A percentile compares a stretch with the other conserved stretches of the same genome.
Conservation (phyloP, 1,284 basidiomycete genomes). For the Ganoderma lingzhi region DNA sequence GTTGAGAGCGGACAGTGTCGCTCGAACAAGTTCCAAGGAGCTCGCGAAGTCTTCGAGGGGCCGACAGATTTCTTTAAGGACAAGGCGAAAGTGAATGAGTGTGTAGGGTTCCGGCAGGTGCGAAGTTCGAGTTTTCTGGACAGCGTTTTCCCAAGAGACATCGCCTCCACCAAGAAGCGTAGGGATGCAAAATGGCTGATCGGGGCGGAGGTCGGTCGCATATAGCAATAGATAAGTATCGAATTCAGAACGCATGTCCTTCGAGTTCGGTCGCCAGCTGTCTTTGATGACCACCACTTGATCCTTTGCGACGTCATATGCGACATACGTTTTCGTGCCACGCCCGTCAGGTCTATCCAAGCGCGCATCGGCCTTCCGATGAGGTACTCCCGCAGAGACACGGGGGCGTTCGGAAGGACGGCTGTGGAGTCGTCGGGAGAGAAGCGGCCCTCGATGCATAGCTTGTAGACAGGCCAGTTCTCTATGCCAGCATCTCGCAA, state of each 20-base stretch:
- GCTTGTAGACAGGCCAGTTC: not conserved
- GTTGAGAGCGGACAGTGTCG: not conserved
- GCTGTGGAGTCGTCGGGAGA: not conserved
- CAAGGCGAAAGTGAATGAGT: not conserved
- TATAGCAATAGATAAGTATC: not conserved
- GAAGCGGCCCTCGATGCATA: not conserved
- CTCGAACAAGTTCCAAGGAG: not conserved
- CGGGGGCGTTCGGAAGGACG: not conserved
- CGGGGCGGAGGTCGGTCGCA: not conserved
- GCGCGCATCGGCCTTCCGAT: slow-evolving; percentile 3
- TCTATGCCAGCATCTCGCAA: not conserved
- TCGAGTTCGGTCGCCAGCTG: slow-evolving; percentile 6
- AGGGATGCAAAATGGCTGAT: not conserved
- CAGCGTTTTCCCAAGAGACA: not conserved
- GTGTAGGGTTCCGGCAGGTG: not conserved
- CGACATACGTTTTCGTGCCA: slow-evolving; percentile 6
- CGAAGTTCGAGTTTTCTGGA: not conserved
- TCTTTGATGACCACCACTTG: slow-evolving; percentile 13
- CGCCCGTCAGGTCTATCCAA: not conserved
- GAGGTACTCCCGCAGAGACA: not conserved
- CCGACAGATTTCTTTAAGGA: slow-evolving; percentile 1
- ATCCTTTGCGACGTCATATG: not conserved
- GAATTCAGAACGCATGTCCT: not conserved
- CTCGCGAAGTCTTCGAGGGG: slow-evolving; percentile 1
- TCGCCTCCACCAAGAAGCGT: not conserved